Percentiles rank a stretch among this genome's conserved stretches.
phyloP scores from a whole-genome alignment of 2,329 filamentous ascomycete genomes.

The Alternaria rosae region DNA sequence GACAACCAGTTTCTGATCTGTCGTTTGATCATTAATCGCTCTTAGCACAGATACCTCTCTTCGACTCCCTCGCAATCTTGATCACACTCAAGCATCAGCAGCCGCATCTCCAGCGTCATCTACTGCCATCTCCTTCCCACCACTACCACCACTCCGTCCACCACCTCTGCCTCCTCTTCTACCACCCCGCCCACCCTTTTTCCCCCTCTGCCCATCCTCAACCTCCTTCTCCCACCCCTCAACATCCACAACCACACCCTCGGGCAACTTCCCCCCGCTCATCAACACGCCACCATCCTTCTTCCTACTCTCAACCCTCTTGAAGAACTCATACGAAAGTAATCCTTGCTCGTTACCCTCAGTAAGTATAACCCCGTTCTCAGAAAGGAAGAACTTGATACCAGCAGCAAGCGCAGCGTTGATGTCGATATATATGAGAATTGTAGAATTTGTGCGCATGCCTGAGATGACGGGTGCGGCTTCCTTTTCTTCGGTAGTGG shows the following conservation, averaged over 20 bases:
- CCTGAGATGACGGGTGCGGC: slow-evolving; percentile 72
- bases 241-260: slow-evolving; percentile 47
- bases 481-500: slow-evolving; percentile 34
- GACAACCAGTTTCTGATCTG: neutral
- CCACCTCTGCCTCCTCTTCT: slow-evolving; percentile 28
- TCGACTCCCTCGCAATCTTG: neutral
- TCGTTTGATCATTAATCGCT: neutral
- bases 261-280: slow-evolving; percentile 68
- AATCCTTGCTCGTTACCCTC: slow-evolving; percentile 57
- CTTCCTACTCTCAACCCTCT: slow-evolving; percentile 70
- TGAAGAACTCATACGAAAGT: slow-evolving; percentile 64
- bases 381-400: slow-evolving; percentile 73
- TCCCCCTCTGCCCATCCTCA: slow-evolving; percentile 27
- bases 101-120: slow-evolving; percentile 35
- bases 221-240: slow-evolving; percentile 48
- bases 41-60: neutral
- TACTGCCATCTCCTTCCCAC: slow-evolving; percentile 27
- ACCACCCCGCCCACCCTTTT: slow-evolving; percentile 32
- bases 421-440: slow-evolving; percentile 78
- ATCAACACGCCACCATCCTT: slow-evolving; percentile 71
- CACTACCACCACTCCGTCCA: slow-evolving; percentile 25
- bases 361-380: slow-evolving; percentile 58
- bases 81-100: slow-evolving; percentile 23
- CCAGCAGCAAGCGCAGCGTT: slow-evolving; percentile 66
- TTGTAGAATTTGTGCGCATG: slow-evolving; percentile 72